Percentiles rank a stretch among this genome's conserved stretches.
Conservation (phyloP, 345 rosid genomes). For the Anacardium occidentale region DNA sequence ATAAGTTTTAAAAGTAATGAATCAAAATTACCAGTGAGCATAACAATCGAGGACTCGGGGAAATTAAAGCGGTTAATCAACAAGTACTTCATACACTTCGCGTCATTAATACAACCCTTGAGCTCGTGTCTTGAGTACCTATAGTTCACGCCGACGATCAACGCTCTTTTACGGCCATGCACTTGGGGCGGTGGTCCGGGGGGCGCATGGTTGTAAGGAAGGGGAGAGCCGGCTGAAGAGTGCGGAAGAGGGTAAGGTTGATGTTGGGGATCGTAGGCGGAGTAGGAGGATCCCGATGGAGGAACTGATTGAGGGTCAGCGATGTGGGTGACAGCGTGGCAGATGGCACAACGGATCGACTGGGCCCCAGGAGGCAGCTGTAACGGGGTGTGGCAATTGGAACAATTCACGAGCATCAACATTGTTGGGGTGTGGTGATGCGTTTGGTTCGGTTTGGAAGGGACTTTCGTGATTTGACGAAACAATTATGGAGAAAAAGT, state of each 20-base stretch:
- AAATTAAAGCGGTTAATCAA: slow-evolving; percentile 68
- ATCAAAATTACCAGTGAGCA: slow-evolving; percentile 60
- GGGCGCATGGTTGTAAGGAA: slow-evolving; percentile 51
- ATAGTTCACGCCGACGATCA: slow-evolving; percentile 74
- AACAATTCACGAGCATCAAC: slow-evolving; percentile 68
- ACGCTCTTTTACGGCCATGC: slow-evolving; percentile 74
- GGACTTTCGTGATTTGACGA: no score
- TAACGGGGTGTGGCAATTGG: slow-evolving; percentile 61
- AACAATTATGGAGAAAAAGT: no score
- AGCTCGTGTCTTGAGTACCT: slow-evolving; percentile 53
- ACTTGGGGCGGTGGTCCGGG: slow-evolving; percentile 47
- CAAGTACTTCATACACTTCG: slow-evolving; percentile 84
- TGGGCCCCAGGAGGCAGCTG: slow-evolving; percentile 66
- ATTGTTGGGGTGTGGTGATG: slow-evolving; percentile 19
- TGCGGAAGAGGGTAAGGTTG: slow-evolving; percentile 17
- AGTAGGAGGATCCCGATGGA: slow-evolving; percentile 4
- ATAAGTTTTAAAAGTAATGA: not conserved
- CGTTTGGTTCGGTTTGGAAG: not conserved
- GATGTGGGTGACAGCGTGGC: slow-evolving; percentile 51
- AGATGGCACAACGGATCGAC: slow-evolving; percentile 73
- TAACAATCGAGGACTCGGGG: slow-evolving; percentile 75
- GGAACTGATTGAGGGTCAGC: slow-evolving; percentile 36
- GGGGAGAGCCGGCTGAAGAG: slow-evolving; percentile 25
- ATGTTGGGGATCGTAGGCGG: slow-evolving; percentile 5
- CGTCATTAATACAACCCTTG: slow-evolving; percentile 84